Evolutionary conservation across 495 filamentous ascomycete genomes (phyloP), one percentile per base, ranked within the genome.

Genomic region (Collariella sp.): DNA sequence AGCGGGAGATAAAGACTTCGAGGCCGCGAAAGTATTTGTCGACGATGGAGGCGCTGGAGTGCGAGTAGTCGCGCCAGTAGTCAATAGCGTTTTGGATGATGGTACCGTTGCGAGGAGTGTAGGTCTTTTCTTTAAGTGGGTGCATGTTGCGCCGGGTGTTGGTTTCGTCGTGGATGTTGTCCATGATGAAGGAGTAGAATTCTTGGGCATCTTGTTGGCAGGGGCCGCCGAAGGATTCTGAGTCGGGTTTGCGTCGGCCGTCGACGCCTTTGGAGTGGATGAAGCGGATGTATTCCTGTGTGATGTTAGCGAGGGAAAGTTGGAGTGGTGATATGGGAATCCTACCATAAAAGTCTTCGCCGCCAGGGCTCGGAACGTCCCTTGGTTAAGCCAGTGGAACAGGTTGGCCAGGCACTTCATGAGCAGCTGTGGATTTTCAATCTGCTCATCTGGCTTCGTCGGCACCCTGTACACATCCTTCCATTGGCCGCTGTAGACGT

Each of bases 381-480:
- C 83, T 81, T 83, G 88, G 11, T 93, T 64, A 33, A 87, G 81
- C 56, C 82, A 80, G 11, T 63, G 52, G 36, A 95, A 79, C 15
- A 95, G 67, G 54, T 83, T 90, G 22, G 83, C 81, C 63, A 88
- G 83, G 41, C 85, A 78, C 58, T 87, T 83, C 3, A 82, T 79
- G 70, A 96, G 79, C 22, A 96, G 73, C 43, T 93, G 91, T 26
- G 88, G 82, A 1, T 84, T 84, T 5, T 82, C 79, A 56, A 86
- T 85, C 72, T 78, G 84, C 58, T 88, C 80, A 2, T 69, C 68
- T 2, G 59, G 76, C 59, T 83, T 84, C 46, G 79, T 76, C 34
- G 59, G 72, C 55, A 54, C 64, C 53, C 24, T 64, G 62, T 58
- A 76, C 69, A 34, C 51, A 57, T 56, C 76, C 52, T 68, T 76